A percentile compares a stretch with the other conserved stretches of the same genome.
Evolutionary conservation across 495 filamentous ascomycete genomes (phyloP).

Genomic region (Amniculicola lignicola): DNA sequence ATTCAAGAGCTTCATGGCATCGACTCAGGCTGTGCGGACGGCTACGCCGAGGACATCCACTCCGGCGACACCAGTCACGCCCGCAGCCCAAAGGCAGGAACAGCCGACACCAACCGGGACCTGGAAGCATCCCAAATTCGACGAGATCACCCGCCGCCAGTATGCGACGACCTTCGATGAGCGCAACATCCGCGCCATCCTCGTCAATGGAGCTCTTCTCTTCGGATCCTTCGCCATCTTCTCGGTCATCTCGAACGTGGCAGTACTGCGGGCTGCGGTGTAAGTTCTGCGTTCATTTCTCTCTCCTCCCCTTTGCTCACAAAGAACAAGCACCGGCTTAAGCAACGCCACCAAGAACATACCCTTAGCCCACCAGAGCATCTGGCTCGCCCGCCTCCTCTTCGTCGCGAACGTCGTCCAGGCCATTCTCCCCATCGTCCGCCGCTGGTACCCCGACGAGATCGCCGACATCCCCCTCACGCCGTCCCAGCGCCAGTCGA

Average conservation of each 20-base stretch:
- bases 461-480: slow-evolving; percentile 88
- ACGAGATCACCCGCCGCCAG: slow-evolving; percentile 34
- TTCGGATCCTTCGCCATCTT: slow-evolving; percentile 10
- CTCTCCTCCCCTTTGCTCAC: background rate
- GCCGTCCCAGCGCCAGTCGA: slow-evolving; percentile 76
- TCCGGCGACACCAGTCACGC: slow-evolving; percentile 24
- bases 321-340: slow-evolving; percentile 7
- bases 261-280: slow-evolving; percentile 4
- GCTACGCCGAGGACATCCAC: background rate
- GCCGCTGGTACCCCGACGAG: slow-evolving; percentile 58
- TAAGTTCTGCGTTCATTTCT: slow-evolving; percentile 26
- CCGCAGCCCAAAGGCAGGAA: slow-evolving; percentile 18
- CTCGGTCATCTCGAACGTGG: background rate
- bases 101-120: slow-evolving; percentile 22
- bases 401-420: slow-evolving; percentile 63
- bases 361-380: background rate
- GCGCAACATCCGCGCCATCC: slow-evolving; percentile 21
- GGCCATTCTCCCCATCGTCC: slow-evolving; percentile 66
- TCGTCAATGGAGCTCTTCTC: slow-evolving; percentile 22
- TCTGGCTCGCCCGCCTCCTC: slow-evolving; percentile 50
- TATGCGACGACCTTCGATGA: slow-evolving; percentile 32
- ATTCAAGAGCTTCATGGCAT: background rate
- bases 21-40: background rate
- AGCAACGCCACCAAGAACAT: background rate
- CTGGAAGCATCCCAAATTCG: slow-evolving; percentile 33